Evolutionary conservation across 352 stramenopile species (phyloP).

Genomic region (Phytophthora hibernalis): DNA sequence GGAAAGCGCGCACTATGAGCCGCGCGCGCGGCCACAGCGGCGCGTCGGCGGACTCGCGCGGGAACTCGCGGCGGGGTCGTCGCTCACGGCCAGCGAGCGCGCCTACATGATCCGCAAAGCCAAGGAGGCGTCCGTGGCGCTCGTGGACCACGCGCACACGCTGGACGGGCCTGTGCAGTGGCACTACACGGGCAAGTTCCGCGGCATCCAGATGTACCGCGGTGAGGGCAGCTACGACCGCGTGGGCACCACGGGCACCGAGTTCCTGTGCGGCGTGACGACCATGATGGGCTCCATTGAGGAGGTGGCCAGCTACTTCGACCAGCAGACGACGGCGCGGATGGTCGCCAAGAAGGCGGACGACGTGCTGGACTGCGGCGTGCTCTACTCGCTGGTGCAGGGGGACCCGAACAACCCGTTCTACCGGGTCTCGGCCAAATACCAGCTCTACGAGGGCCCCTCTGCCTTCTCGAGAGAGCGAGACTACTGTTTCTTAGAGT

Average conservation of each 20-base stretch:
- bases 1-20: constrained; percentile 27
- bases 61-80: constrained; percentile 26
- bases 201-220: constrained; percentile 84
- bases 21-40: constrained; percentile 27
- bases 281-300: constrained; percentile 78
- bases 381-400: constrained; percentile 68
- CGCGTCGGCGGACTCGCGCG: constrained; percentile 6
- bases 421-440: constrained; percentile 77
- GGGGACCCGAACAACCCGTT: constrained; percentile 57
- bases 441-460: constrained; percentile 65
- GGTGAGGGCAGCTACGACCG: constrained; percentile 64
- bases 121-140: constrained; percentile 69
- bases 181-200: constrained; percentile 80
- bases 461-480: constrained; percentile 63
- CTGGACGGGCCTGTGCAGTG: constrained; percentile 77
- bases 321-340: constrained; percentile 63
- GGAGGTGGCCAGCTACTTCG: constrained; percentile 72
- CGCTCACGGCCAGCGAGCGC: constrained; percentile 48
- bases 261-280: constrained; percentile 79
- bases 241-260: constrained; percentile 40
- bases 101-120: constrained; percentile 75
- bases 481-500: constrained; percentile 82
- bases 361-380: constrained; percentile 70
- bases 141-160: constrained; percentile 78
- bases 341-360: constrained; percentile 71